Evolutionary conservation across 768 basidiomycete species (phyloP).

Genomic region (Rhizopogon sp.): DNA sequence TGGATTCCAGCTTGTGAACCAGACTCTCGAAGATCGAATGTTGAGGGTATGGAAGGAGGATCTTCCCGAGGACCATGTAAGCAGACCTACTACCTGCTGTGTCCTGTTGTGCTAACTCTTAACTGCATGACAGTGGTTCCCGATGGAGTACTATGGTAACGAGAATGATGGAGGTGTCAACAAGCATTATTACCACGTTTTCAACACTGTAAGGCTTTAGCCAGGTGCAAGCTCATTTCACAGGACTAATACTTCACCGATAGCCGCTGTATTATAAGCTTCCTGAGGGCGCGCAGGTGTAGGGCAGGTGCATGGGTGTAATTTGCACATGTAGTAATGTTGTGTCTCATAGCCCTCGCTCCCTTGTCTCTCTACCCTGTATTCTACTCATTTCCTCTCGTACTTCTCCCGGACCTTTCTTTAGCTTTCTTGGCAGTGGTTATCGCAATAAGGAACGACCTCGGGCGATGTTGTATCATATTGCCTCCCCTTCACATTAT

Average conservation of each 20-base stretch:
- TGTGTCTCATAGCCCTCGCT: not conserved
- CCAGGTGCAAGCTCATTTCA: not conserved
- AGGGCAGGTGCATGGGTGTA: slow-evolving; percentile 6
- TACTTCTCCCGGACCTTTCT: not conserved
- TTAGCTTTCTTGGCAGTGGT: not conserved
- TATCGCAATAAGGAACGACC: too few relatives aligned
- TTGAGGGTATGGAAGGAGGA: slow-evolving; percentile 62
- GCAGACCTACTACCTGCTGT: slow-evolving; percentile 15
- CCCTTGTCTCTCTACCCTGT: not conserved
- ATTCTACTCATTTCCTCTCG: not conserved
- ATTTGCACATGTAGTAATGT: slow-evolving; percentile 4
- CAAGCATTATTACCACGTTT: slow-evolving; percentile 77
- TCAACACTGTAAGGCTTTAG: slow-evolving; percentile 49
- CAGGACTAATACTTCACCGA: not conserved
- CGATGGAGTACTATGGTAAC: slow-evolving; percentile 62
- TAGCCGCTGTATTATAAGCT: slow-evolving; percentile 53
- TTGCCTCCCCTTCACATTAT: too few relatives aligned
- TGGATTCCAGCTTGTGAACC: slow-evolving; percentile 48
- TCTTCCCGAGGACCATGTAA: slow-evolving; percentile 58
- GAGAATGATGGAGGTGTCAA: slow-evolving; percentile 51
- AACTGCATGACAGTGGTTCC: slow-evolving; percentile 58
- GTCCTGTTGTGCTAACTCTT: not conserved
- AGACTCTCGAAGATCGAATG: slow-evolving; percentile 60
- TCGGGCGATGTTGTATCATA: too few relatives aligned
- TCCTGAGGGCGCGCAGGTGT: slow-evolving; percentile 39